Evolutionary conservation across 2,329 filamentous ascomycete genomes (phyloP).

Genomic region (Aspergillus tamarii): DNA sequence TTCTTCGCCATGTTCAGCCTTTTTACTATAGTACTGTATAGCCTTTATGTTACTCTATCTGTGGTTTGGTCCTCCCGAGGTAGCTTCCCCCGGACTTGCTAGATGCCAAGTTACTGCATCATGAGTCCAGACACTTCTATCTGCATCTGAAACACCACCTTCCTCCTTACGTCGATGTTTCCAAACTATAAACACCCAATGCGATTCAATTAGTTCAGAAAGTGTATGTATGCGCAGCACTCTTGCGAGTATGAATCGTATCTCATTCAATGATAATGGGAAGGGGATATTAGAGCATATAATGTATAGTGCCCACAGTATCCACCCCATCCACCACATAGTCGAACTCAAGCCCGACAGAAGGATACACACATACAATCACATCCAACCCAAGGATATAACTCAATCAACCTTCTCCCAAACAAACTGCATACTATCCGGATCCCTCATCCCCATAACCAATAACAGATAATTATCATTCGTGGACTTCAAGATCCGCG

Average conservation of each 20-base stretch:
- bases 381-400: too few relatives aligned
- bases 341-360: too few relatives aligned
- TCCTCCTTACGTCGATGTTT: not conserved
- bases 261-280: not conserved
- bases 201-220: not conserved
- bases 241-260: not conserved
- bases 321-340: too few relatives aligned
- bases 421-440: not conserved
- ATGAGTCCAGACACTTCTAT: not conserved
- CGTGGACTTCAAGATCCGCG: not conserved
- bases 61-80: not conserved
- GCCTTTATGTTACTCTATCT: not conserved
- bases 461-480: not conserved
- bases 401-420: not conserved
- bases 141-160: too few relatives aligned
- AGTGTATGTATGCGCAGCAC: rapidly evolving
- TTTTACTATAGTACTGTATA: not conserved
- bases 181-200: not conserved
- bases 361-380: too few relatives aligned
- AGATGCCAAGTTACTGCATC: not conserved
- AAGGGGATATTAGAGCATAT: not conserved
- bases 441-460: not conserved
- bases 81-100: not conserved
- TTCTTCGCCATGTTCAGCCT: not conserved
- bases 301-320: not conserved